phyloP scores from a whole-genome alignment of 1,284 basidiomycete genomes.

The Cryptococcus maquisensis region DNA sequence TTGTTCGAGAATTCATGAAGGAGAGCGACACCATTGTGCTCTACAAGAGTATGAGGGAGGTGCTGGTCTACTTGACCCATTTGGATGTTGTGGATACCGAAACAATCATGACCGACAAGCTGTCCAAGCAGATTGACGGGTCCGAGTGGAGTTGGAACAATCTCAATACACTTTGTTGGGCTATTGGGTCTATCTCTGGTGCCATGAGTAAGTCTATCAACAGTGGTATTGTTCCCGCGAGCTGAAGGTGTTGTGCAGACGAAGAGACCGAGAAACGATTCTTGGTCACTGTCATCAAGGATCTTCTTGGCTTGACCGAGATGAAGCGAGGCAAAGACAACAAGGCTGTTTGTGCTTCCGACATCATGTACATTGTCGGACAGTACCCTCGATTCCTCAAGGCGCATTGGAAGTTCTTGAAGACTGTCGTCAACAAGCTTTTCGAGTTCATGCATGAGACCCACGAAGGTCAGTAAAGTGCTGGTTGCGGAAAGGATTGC shows the following conservation, averaged over 20 bases:
- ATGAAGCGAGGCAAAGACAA: conserved; percentile 99
- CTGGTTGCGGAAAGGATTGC: background rate
- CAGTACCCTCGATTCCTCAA: conserved; percentile 99
- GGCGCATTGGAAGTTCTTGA: conserved; percentile 99
- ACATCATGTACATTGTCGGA: conserved; percentile 99
- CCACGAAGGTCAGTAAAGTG: conserved; percentile 69
- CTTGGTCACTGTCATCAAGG: conserved; percentile 98
- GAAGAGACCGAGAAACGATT: conserved; percentile 99
- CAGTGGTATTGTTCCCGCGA: background rate
- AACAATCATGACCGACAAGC: conserved; percentile 93
- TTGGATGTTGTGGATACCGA: conserved; percentile 95
- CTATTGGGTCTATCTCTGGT: conserved; percentile 97
- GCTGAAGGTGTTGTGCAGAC: conserved; percentile 53
- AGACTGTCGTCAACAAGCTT: conserved; percentile 99
- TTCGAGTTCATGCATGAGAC: conserved; percentile 99
- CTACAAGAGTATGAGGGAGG: conserved; percentile 98
- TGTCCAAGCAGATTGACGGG: conserved; percentile 94
- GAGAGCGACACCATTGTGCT: conserved; percentile 97
- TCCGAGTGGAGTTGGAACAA: conserved; percentile 99
- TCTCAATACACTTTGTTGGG: conserved; percentile 98
- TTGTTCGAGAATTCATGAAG: conserved; percentile 99
- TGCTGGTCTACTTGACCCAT: conserved; percentile 95
- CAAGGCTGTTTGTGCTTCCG: conserved; percentile 98
- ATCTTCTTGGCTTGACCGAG: conserved; percentile 91
- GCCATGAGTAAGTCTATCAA: conserved; percentile 79